These are phyloP conservation scores for Epichloe typhina DNA, from an alignment of 2,329 filamentous ascomycete genomes.

Conservation along the genomic window DNA sequence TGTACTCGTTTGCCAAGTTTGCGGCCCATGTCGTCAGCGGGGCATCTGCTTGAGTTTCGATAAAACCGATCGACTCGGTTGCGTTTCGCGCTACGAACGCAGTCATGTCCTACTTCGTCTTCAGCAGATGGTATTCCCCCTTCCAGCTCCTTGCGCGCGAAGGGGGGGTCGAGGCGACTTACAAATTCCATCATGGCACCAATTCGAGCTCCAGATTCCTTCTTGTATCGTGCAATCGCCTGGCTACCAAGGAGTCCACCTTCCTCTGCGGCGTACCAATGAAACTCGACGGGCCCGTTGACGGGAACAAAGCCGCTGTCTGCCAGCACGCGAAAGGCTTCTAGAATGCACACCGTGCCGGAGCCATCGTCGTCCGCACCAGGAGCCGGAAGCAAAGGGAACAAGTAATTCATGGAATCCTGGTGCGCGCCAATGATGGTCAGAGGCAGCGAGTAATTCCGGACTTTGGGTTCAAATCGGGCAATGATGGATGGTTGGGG, in stretches of 20 bases:
- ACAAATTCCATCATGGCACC: constrained; percentile 59
- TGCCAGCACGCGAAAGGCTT: constrained; percentile 34
- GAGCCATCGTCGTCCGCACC: constrained; percentile 38
- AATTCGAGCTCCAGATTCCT: constrained; percentile 45
- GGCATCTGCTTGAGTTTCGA: constrained; percentile 24
- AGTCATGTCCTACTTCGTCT: constrained; percentile 32
- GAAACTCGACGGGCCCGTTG: constrained; percentile 44
- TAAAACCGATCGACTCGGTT: constrained; percentile 26
- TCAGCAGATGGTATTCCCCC: background rate
- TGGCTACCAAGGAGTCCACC: constrained; percentile 42
- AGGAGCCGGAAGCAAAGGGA: constrained; percentile 24
- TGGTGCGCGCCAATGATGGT: constrained; percentile 32
- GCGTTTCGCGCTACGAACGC: constrained; percentile 24
- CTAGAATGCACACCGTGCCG: constrained; percentile 33
- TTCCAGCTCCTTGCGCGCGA: background rate
- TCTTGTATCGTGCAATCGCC: constrained; percentile 55
- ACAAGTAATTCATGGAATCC: constrained; percentile 34
- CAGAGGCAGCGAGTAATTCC: constrained; percentile 24
- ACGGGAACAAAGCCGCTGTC: constrained; percentile 23
- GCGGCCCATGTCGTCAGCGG: constrained; percentile 23
- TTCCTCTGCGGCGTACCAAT: constrained; percentile 38
- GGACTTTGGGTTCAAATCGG: constrained; percentile 29
- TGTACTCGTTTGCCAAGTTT: constrained; percentile 22
- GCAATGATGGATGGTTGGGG: constrained; percentile 36
- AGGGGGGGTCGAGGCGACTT: constrained; percentile 1